Evolutionary conservation across 768 basidiomycete genomes (phyloP), one percentile per base, ranked within the genome.

Genomic region (Coprinellus micaceus): DNA sequence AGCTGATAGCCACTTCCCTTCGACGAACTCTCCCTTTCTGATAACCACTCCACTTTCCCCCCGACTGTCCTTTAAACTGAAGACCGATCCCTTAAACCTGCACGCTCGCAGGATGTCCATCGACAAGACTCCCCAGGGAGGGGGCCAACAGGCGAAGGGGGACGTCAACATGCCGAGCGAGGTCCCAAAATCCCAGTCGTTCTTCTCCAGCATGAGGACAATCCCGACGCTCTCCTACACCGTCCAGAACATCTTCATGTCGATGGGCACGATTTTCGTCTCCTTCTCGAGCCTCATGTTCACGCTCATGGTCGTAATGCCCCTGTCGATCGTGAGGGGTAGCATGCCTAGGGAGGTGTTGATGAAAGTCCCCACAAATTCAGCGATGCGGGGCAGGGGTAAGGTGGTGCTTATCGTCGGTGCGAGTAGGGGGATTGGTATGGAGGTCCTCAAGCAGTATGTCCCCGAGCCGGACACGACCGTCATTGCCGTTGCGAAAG

Each of bases 401-500:
- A 66, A 66, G 26, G 67, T 67, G 40, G 61, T 68, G 2, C 57
- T 71, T 24, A 61, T 70, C 24, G 61, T 71, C n/a, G 70, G 68
- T 15, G 69, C 63, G 1, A 61, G 64, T 4, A 51, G 49, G 33
- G 40, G 69, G 3, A 68, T 72, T 19, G 69, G 71, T 3, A 60
- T 64, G 29, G 62, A 65, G 39, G 56, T 72, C n/a, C 28, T 69
- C 17, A 66, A 66, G 46, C 63, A 68, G 44, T 71, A 72, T 25
- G 61, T 61, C 1, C 57, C 49, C 9, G 65, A 66, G 11, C 60
- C 64, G 10, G 60, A 64, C 19, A 68, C 65, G 0, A 63, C 65
- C 29, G 60, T 71, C 29, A 64, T 71, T 21, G 69, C 66, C 11
- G 66, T 64, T 1, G 65, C 67, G 3, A 60, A 60, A 33, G 56